Evolutionary conservation across 2,329 filamentous ascomycete species (phyloP).

Genomic region (Xylaria arbuscula): DNA sequence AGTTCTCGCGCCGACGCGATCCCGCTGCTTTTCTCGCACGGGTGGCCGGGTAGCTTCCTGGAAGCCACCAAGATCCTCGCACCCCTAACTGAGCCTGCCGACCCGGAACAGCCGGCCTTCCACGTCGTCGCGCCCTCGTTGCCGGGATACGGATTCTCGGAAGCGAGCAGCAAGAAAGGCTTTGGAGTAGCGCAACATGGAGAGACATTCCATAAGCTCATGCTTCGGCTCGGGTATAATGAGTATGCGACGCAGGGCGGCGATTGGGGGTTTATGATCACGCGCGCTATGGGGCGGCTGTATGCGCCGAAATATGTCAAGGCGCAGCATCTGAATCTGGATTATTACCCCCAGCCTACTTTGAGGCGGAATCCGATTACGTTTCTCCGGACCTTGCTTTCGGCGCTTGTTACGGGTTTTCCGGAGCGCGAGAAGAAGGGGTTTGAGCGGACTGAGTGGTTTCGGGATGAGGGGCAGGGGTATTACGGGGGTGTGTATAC

Average conservation of each 20-base stretch:
- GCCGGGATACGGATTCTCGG: conserved; percentile 59
- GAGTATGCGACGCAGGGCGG: conserved; percentile 70
- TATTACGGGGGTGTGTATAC: conserved; percentile 30
- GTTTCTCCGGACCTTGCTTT: conserved; percentile 23
- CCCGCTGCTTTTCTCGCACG: conserved; percentile 47
- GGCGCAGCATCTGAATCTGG: conserved; percentile 38
- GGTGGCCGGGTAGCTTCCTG: conserved; percentile 68
- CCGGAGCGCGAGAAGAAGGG: conserved; percentile 58
- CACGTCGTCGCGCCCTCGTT: conserved; percentile 61
- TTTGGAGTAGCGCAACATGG: conserved; percentile 69
- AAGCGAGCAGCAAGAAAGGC: conserved; percentile 56
- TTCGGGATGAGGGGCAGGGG: conserved; percentile 33
- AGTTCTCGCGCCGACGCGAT: conserved; percentile 59
- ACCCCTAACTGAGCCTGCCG: conserved; percentile 42
- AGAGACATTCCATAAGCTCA: conserved; percentile 68
- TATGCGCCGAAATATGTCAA: conserved; percentile 39
- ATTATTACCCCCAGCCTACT: conserved; percentile 27
- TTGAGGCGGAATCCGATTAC: conserved; percentile 22
- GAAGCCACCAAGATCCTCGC: conserved; percentile 68
- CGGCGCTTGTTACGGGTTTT: conserved; percentile 31
- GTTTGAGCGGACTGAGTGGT: conserved; percentile 52
- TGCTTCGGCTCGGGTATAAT: conserved; percentile 68
- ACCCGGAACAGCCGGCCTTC: conserved; percentile 51
- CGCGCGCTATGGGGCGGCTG: conserved; percentile 63
- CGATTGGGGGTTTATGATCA: conserved; percentile 71